Percentiles rank a stretch among this genome's conserved stretches.
phyloP scores from a whole-genome alignment of 176 grass and related monocot genomes.

The Pharus latifolius region DNA sequence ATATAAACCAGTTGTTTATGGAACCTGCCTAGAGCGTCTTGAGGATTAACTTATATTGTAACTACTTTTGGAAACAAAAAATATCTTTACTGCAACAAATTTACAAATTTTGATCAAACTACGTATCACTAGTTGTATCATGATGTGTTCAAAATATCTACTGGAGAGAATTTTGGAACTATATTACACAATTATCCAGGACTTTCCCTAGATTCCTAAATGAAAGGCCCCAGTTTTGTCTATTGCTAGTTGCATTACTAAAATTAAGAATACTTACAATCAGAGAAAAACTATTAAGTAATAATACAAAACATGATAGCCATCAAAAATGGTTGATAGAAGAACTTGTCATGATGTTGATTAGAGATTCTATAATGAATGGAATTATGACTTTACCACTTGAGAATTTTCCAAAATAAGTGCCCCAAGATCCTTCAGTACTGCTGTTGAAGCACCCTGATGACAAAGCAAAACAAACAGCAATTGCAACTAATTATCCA shows the following conservation, averaged over 20 bases:
- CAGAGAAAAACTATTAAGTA: not conserved
- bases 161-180: too few relatives aligned
- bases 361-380: not conserved
- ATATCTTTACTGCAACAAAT: too few relatives aligned
- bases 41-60: too few relatives aligned
- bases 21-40: not conserved
- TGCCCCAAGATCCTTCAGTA: slow-evolving; percentile 63
- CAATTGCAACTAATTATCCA: not conserved
- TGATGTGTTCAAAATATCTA: too few relatives aligned
- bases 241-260: not conserved
- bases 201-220: not conserved
- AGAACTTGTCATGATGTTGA: not conserved
- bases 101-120: too few relatives aligned
- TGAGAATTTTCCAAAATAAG: slow-evolving; percentile 74
- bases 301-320: not conserved
- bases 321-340: not conserved
- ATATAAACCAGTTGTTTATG: not conserved
- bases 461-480: slow-evolving; percentile 10
- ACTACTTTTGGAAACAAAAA: too few relatives aligned
- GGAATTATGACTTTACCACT: slow-evolving; percentile 40
- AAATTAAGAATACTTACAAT: not conserved
- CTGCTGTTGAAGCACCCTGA: slow-evolving; percentile 61
- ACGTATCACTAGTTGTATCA: too few relatives aligned
- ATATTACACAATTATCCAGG: too few relatives aligned
- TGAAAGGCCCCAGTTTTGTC: not conserved